These are phyloP conservation scores for Syzygium aromaticum DNA, from an alignment of 345 rosid genomes.

Conservation along the genomic window DNA sequence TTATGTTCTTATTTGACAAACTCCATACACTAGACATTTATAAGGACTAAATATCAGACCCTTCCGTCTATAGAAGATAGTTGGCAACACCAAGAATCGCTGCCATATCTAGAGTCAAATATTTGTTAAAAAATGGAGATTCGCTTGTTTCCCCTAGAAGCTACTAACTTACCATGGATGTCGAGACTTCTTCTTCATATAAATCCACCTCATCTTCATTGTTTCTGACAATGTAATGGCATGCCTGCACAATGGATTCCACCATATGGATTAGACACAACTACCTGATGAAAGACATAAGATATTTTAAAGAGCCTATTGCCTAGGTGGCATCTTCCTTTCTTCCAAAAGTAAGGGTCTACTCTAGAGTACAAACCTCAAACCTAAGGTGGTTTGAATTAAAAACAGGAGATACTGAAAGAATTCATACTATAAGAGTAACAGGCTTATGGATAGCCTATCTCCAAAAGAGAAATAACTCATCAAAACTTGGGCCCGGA, in stretches of 20 bases:
- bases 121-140: neutral
- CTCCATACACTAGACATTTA: neutral
- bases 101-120: neutral
- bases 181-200: neutral
- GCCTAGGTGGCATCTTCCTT: neutral
- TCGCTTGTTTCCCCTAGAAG: neutral
- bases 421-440: neutral
- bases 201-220: neutral
- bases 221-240: neutral
- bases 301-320: neutral
- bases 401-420: neutral
- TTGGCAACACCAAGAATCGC: neutral
- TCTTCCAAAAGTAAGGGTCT: neutral
- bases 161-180: neutral
- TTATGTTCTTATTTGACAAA: neutral
- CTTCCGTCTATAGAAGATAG: neutral
- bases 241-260: neutral
- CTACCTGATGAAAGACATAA: neutral
- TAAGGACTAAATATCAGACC: neutral
- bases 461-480: neutral
- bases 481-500: neutral
- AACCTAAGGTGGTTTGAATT: neutral
- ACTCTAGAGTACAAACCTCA: neutral
- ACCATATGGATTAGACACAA: neutral
- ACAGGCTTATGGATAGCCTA: neutral